Evolutionary conservation across 2,329 filamentous ascomycete genomes (phyloP), one percentile per base, ranked within the genome.

Genomic region (Orbilia ellipsospora): DNA sequence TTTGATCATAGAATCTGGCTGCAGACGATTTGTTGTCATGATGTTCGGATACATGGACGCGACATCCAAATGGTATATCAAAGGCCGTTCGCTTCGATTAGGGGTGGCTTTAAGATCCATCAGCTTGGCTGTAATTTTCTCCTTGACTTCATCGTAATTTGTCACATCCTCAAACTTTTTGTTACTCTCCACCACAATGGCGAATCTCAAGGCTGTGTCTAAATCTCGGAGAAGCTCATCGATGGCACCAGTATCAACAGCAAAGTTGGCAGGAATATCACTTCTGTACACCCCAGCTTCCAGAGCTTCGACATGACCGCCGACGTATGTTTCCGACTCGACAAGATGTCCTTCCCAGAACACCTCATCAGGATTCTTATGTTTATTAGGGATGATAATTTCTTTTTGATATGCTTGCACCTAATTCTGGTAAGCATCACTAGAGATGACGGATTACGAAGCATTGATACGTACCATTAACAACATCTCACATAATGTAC

Each of bases 11-110:
- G 95, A 98, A 82, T 99, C 95, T 0, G 95, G 95, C 79, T 99
- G 95, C 55, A 99, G 83, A 82, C 95, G 91, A 82, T 99, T 99
- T 0, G 95, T 99, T 1, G 96, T 99, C 96, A 99, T 99, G 82
- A 99, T 99, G 83, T 99, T 99, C 8, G 95, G 95, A 82, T 99
- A 99, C 95, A 99, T 99, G 73, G 95, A 97, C 16, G 95, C 95
- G 72, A 99, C 96, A 81, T 99, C 95, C 84, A 99, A 85, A 86
- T 99, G 95, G 83, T 99, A 99, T 78, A 99, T 99, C 36, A 96
- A 87, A 3, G 95, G 95, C 51, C 89, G 86, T 82, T 99, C 95
- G 79, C 86, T 89, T 77, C 95, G 88, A 80, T 96, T 93, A 0
- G 95, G 94, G 0, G 90, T 95, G 61, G 90, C 86, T 82, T 92